A percentile compares a stretch with the other conserved stretches of the same genome.
These are phyloP conservation scores for Ascochyta pisi DNA, from an alignment of 2,329 filamentous ascomycete genomes.

Conservation along the genomic window DNA sequence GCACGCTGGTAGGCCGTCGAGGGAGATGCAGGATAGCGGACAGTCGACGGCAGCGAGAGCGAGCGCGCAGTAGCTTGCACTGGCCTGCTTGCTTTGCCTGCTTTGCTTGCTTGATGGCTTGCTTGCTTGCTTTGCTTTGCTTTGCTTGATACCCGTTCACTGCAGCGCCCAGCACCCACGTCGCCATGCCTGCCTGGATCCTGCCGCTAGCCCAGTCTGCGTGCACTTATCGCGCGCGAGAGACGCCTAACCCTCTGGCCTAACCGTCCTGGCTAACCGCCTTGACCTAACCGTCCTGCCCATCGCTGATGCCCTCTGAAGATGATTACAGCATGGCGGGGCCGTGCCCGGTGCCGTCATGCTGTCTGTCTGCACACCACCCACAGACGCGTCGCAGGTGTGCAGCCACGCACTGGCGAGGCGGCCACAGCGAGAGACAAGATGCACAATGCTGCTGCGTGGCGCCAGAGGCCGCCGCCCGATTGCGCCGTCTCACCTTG, in stretches of 20 bases:
- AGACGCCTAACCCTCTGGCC: neutral
- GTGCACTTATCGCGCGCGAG: slow-evolving; percentile 17
- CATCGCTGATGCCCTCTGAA: slow-evolving; percentile 5
- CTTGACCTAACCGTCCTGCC: neutral
- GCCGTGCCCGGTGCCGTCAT: slow-evolving; percentile 32
- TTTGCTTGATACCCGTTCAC: slow-evolving; percentile 18
- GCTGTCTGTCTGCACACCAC: slow-evolving; percentile 15
- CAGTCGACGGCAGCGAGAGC: no score
- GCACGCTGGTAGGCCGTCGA: slow-evolving; percentile 7
- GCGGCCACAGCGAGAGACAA: neutral
- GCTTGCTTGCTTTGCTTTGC: neutral
- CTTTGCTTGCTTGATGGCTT: no score
- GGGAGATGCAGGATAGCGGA: neutral
- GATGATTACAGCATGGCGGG: slow-evolving; percentile 16
- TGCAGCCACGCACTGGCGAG: slow-evolving; percentile 4
- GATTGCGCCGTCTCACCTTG: neutral
- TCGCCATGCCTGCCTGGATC: slow-evolving; percentile 14
- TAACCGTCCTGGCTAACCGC: no score
- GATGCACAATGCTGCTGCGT: neutral
- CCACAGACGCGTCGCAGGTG: slow-evolving; percentile 12
- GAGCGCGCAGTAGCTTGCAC: no score
- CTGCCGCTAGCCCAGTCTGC: slow-evolving; percentile 15
- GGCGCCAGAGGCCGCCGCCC: neutral
- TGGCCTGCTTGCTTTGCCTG: no score
- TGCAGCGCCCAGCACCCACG: neutral